Base-by-base conservation (phyloP, 345 rosid genomes). In the Pelargonium nanum region DNA sequence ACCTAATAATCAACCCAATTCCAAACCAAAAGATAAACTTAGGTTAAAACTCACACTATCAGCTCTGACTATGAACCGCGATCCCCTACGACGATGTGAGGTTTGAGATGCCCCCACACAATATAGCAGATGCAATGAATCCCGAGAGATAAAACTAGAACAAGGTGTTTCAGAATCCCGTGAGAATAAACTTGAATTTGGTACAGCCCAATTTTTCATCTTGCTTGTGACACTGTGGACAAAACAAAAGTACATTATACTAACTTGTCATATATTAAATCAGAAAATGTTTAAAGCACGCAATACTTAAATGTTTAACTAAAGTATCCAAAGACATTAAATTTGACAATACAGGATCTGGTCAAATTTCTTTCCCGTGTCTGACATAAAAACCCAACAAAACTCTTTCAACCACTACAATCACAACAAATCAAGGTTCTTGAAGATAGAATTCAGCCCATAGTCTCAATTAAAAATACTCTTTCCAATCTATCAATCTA, bases 51-150 rank as follows among this genome's bases (percentile, higher is more conserved):
- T 78, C 84, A 92, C 95, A 72, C 71, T 66, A 73, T 83, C 86
- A 9, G 97, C 98, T 78, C 93, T 85, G 72, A 92, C 98, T n/a
- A 73, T 78, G 58, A 89, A 79, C 30, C 83, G 81, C 56, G 82
- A 73, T 59, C 84, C 85, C 78, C 85, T 82, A 56, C 75, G 68
- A 59, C 63, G 79, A 65, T 73, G 72, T 30, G 73, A 66, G 69
- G 71, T 69, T 26, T 72, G 81, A 30, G 83, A 82, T 19, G 75
- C 25, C n/a, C 82, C 77, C 17, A 45, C 30, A 56, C 60, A 72
- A 55, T 86, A 80, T 55, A 82, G 75, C 62, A 79, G 45, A 2
- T 80, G 84, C 40, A 91, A 77, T 57, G 95, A 78, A 56, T 69
- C 74, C 58, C 73, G 72, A 22, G 91, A 74, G 68, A 85, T 83